Conservation (phyloP, 208 protist genomes). For the Crithidia sp. region DNA sequence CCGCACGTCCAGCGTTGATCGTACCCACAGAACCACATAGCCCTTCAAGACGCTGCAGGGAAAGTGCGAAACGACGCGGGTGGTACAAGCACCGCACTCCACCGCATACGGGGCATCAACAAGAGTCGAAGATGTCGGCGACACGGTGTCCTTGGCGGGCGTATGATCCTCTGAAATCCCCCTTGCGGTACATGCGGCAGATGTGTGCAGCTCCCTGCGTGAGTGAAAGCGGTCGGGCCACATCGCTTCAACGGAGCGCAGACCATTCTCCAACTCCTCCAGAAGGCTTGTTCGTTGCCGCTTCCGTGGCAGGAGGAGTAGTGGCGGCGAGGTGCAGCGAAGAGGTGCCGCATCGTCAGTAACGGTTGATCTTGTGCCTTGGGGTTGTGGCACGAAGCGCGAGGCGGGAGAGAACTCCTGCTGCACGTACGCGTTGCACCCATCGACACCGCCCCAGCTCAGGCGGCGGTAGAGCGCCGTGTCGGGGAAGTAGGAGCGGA, state of each 20-base stretch:
- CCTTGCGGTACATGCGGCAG: no score
- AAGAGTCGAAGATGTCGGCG: background rate
- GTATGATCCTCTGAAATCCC: no score
- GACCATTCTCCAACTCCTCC: constrained; percentile 16
- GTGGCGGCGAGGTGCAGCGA: no score
- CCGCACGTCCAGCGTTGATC: constrained; percentile 39
- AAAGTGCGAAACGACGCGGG: constrained; percentile 37
- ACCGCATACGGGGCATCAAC: constrained; percentile 14
- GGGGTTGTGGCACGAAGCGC: background rate
- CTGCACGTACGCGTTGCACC: background rate
- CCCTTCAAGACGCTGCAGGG: constrained; percentile 42
- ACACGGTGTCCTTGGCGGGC: no score
- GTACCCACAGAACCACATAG: constrained; percentile 67
- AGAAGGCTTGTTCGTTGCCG: constrained; percentile 18
- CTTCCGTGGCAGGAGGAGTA: background rate
- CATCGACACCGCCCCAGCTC: constrained; percentile 10
- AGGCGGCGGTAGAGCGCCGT: constrained; percentile 50
- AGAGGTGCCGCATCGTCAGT: background rate
- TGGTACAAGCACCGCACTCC: constrained; percentile 33
- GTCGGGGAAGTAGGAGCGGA: constrained; percentile 54
- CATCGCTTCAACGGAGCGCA: background rate
- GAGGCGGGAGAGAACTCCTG: constrained; percentile 12
- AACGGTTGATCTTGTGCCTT: no score
- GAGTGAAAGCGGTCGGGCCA: no score
- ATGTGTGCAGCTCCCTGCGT: no score